phyloP scores from a whole-genome alignment of 768 basidiomycete genomes.

The Suillus cothurnatus region DNA sequence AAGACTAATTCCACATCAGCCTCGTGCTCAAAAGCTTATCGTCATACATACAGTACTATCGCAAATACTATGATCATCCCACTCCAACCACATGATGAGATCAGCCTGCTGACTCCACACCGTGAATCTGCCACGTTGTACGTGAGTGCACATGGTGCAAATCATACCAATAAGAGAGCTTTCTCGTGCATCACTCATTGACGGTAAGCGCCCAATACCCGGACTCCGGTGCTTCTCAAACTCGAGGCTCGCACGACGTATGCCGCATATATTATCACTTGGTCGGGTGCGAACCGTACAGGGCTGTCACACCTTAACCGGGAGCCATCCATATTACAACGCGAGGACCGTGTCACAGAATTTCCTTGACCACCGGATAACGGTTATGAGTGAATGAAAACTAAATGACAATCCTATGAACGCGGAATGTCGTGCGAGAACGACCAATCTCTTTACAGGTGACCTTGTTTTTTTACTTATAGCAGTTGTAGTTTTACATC shows the following conservation, averaged over 20 bases:
- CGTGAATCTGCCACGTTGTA: neutral
- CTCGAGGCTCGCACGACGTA: too few relatives aligned
- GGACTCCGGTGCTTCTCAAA: neutral
- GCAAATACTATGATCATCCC: constrained; percentile 3
- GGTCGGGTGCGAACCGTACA: neutral
- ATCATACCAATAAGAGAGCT: neutral
- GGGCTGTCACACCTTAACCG: neutral
- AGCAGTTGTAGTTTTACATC: too few relatives aligned
- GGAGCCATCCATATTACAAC: neutral
- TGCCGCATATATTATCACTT: neutral
- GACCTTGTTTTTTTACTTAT: too few relatives aligned
- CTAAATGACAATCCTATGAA: neutral
- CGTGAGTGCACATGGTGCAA: neutral
- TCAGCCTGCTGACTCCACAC: neutral
- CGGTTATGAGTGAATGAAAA: neutral
- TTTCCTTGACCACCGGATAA: neutral
- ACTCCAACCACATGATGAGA: neutral
- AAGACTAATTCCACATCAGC: constrained; percentile 30
- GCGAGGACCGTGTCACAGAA: neutral
- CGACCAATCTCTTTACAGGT: too few relatives aligned
- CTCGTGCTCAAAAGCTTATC: constrained; percentile 15
- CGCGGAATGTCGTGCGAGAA: neutral
- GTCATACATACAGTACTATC: neutral
- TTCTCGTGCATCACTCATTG: neutral
- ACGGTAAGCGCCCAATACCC: neutral